Evolutionary conservation across 306 rosid species (phyloP).

Genomic region (Rosa persica): DNA sequence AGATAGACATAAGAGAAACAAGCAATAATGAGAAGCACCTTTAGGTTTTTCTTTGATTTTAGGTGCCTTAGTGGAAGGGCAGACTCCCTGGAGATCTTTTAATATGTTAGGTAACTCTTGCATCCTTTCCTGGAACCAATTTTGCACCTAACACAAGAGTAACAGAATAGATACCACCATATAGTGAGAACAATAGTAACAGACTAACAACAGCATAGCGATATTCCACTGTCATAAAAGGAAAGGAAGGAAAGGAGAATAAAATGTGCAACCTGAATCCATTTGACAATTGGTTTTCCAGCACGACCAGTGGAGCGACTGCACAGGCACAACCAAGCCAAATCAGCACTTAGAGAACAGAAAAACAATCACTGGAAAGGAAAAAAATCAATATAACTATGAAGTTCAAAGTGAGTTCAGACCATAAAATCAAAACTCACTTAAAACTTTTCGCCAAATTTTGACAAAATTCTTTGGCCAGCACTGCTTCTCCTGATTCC

Average conservation of each 20-base stretch:
- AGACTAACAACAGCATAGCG: neutral
- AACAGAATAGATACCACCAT: neutral
- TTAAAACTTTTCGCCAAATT: constrained; percentile 55
- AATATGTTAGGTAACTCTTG: constrained; percentile 44
- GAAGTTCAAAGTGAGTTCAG: constrained; percentile 2
- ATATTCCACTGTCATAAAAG: neutral
- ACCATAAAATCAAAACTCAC: constrained; percentile 45
- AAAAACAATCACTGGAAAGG: neutral
- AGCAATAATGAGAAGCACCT: constrained; percentile 34
- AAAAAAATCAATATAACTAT: neutral
- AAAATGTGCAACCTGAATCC: constrained; percentile 65
- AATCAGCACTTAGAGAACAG: constrained; percentile 16
- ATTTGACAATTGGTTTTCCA: constrained; percentile 77
- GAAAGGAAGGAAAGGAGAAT: neutral
- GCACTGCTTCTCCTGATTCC: constrained; percentile 45
- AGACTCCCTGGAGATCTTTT: constrained; percentile 34
- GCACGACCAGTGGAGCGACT: constrained; percentile 89
- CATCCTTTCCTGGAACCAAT: constrained; percentile 68
- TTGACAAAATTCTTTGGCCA: constrained; percentile 51
- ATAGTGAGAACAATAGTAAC: neutral
- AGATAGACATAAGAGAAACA: constrained; percentile 12
- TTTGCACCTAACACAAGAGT: constrained; percentile 50
- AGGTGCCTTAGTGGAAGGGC: constrained; percentile 41
- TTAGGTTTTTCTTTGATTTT: constrained; percentile 34
- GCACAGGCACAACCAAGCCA: constrained; percentile 37